Percentiles rank a stretch among this genome's conserved stretches.
These are phyloP conservation scores for Suillus placidus DNA, from an alignment of 768 basidiomycete species.

Conservation along the genomic window DNA sequence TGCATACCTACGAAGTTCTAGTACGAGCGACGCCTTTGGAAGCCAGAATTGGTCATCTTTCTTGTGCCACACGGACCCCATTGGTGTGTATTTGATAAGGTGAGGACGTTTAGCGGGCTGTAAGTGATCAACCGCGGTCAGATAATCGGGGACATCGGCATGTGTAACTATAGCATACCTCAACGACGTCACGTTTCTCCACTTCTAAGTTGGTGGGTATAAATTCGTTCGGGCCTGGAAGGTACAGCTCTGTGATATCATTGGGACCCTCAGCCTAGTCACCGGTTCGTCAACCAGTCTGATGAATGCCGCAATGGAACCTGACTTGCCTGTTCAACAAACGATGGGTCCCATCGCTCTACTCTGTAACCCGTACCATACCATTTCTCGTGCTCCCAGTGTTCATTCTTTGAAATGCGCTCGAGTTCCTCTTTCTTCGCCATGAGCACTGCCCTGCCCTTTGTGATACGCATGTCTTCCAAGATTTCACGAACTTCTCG, in stretches of 20 bases:
- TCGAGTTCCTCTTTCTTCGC: slow-evolving; percentile 67
- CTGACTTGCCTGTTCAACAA: slow-evolving; percentile 53
- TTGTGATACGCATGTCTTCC: slow-evolving; percentile 55
- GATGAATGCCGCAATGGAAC: neutral
- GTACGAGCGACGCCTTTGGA: slow-evolving; percentile 78
- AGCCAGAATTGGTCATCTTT: slow-evolving; percentile 97
- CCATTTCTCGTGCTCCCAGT: slow-evolving; percentile 85
- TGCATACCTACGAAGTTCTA: slow-evolving; percentile 74
- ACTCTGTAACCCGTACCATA: slow-evolving; percentile 89
- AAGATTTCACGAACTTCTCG: slow-evolving; percentile 64
- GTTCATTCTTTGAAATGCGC: slow-evolving; percentile 51
- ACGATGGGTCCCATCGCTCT: slow-evolving; percentile 64
- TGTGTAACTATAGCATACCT: slow-evolving; percentile 45
- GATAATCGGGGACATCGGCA: neutral
- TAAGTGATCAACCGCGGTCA: slow-evolving; percentile 10
- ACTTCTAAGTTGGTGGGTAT: slow-evolving; percentile 87
- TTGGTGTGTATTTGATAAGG: slow-evolving; percentile 69
- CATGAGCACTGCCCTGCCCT: slow-evolving; percentile 76
- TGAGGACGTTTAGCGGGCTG: slow-evolving; percentile 78
- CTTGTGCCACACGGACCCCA: slow-evolving; percentile 91
- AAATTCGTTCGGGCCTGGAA: slow-evolving; percentile 89
- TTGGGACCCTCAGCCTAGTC: slow-evolving; percentile 64
- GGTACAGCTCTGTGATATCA: slow-evolving; percentile 65
- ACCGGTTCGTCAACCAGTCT: slow-evolving; percentile 8
- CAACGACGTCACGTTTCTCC: slow-evolving; percentile 65